Evolutionary conservation across 2,329 filamentous ascomycete species (phyloP).

Genomic region (Nannizzia gypsea): DNA sequence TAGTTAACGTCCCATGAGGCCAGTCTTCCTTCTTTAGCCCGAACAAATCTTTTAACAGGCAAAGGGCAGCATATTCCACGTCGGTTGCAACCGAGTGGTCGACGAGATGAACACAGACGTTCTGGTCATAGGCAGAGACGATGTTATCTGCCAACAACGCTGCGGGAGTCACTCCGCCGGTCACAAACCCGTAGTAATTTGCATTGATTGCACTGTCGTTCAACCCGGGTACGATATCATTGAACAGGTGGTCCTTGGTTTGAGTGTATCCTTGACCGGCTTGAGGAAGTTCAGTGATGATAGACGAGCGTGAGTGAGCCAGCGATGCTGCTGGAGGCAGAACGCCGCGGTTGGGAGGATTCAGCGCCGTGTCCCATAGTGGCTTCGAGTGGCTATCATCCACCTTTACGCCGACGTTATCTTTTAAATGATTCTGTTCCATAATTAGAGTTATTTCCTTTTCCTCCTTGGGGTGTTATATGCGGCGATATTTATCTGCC

Average conservation of each 20-base stretch:
- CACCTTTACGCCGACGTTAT: neutral
- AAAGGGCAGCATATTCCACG: constrained; percentile 61
- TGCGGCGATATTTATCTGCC: neutral
- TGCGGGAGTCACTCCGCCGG: constrained; percentile 65
- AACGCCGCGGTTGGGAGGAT: constrained; percentile 17
- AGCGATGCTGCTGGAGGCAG: constrained; percentile 24
- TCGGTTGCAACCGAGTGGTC: constrained; percentile 62
- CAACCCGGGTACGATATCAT: constrained; percentile 43
- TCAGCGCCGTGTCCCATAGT: neutral
- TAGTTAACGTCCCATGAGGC: constrained; percentile 70
- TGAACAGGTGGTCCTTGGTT: constrained; percentile 28
- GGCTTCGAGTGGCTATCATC: neutral
- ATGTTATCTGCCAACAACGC: constrained; percentile 73
- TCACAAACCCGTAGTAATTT: constrained; percentile 82
- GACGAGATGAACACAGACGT: constrained; percentile 70
- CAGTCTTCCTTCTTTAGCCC: constrained; percentile 44
- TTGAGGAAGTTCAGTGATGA: constrained; percentile 21
- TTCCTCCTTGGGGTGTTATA: neutral
- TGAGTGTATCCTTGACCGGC: constrained; percentile 23
- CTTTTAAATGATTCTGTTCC: neutral
- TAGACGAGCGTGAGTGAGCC: constrained; percentile 23
- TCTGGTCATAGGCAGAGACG: constrained; percentile 72
- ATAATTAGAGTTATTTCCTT: neutral
- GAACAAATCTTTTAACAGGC: constrained; percentile 57
- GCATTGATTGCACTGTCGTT: constrained; percentile 53